A percentile compares a stretch with the other conserved stretches of the same genome.
Conservation (phyloP, 208 protist species). For the Leishmania guyanensis region DNA sequence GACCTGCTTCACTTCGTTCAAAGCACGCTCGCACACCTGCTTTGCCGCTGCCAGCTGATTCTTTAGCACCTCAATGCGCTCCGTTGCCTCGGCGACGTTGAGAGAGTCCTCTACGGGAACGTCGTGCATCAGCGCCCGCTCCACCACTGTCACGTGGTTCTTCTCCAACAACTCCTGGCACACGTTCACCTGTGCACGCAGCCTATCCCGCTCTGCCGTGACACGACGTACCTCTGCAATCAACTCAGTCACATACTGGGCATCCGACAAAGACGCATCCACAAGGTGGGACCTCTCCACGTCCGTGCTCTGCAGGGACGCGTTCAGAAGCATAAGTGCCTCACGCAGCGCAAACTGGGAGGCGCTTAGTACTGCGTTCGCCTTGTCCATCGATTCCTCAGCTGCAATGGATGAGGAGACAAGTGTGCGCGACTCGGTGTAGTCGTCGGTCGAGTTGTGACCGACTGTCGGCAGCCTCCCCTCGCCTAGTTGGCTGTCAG, state of each 20-base stretch:
- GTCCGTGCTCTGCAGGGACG: constrained; percentile 50
- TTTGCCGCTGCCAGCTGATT: constrained; percentile 52
- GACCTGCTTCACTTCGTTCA: constrained; percentile 24
- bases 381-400: constrained; percentile 2
- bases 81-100: constrained; percentile 67
- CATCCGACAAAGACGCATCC: constrained; percentile 67
- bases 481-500: neutral
- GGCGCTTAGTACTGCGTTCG: constrained; percentile 6
- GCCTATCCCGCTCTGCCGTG: constrained; percentile 46
- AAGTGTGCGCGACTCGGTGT: constrained; percentile 16
- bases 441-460: neutral
- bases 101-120: constrained; percentile 67
- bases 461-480: neutral
- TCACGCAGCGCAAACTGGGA: constrained; percentile 31
- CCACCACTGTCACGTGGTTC: constrained; percentile 71
- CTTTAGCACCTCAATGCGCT: constrained; percentile 60
- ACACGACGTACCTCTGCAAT: constrained; percentile 41
- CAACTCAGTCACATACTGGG: constrained; percentile 55
- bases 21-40: constrained; percentile 38
- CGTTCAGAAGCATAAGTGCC: constrained; percentile 25
- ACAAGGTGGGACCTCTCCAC: constrained; percentile 51
- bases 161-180: constrained; percentile 70
- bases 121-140: constrained; percentile 74
- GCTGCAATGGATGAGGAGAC: constrained; percentile 13
- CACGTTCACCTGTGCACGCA: constrained; percentile 38